Conservation (phyloP, 495 filamentous ascomycete species). For the Venustampulla echinocandica region DNA sequence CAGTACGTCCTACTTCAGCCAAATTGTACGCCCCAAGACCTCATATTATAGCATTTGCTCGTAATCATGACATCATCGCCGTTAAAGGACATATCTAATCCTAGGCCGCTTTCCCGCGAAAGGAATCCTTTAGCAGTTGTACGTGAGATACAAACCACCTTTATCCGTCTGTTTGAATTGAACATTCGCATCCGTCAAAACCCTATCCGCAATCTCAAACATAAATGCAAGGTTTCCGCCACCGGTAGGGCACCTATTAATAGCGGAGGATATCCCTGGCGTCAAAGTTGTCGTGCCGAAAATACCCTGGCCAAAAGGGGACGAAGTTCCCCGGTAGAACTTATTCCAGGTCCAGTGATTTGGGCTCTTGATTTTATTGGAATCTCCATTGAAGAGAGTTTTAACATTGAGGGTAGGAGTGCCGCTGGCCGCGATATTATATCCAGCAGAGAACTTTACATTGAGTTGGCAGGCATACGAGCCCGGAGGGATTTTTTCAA, state of each 20-base stretch:
- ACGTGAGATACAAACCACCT: constrained; percentile 15
- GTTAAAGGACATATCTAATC: no score
- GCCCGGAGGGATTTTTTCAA: constrained; percentile 12
- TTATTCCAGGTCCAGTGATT: constrained; percentile 11
- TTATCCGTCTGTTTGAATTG: constrained; percentile 13
- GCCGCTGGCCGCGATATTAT: constrained; percentile 10
- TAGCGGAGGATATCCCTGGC: not conserved
- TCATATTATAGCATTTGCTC: no score
- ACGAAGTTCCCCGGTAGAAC: constrained; percentile 4
- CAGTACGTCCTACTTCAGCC: no score
- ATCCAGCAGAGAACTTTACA: constrained; percentile 11
- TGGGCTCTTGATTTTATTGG: constrained; percentile 3
- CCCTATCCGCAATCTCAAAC: constrained; percentile 14
- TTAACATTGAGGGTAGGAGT: constrained; percentile 13
- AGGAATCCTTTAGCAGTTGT: constrained; percentile 17
- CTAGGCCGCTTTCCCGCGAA: no score
- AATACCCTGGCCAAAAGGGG: constrained; percentile 7
- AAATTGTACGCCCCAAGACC: no score
- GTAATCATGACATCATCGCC: no score
- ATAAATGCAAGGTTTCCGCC: constrained; percentile 15
- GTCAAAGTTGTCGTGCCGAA: constrained; percentile 14
- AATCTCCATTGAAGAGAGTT: constrained; percentile 2
- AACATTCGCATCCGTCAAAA: constrained; percentile 7
- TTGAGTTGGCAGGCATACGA: constrained; percentile 17
- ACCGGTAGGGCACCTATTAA: constrained; percentile 15